Evolutionary conservation across 208 protist genomes (phyloP).

Genomic region (Leishmania tropica): DNA sequence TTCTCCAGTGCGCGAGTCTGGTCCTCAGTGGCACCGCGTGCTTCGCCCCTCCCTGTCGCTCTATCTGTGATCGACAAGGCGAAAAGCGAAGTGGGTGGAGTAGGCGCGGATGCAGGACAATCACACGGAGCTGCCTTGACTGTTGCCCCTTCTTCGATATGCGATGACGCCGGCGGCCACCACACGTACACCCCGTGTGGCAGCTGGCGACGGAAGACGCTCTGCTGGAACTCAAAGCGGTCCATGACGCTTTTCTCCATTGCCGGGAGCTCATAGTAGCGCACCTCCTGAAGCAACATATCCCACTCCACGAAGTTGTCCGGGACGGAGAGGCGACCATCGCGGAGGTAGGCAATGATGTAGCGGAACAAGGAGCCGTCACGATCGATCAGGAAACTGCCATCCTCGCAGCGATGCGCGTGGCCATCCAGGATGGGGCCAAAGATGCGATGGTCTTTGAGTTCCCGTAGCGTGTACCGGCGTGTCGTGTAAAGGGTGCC

Average conservation of each 20-base stretch:
- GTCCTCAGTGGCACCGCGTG: neutral
- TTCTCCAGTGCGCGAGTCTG: neutral
- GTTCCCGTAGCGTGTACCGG: slow-evolving; percentile 35
- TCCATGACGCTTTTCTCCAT: slow-evolving; percentile 43
- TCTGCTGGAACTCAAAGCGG: slow-evolving; percentile 67
- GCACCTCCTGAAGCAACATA: slow-evolving; percentile 55
- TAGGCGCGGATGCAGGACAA: neutral
- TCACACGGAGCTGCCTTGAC: neutral
- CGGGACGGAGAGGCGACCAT: slow-evolving; percentile 46
- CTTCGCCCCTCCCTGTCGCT: neutral
- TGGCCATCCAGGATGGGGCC: slow-evolving; percentile 55
- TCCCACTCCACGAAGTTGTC: slow-evolving; percentile 73
- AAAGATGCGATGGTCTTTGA: slow-evolving; percentile 50
- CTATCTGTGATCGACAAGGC: neutral
- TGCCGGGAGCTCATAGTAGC: slow-evolving; percentile 45
- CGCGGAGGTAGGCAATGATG: slow-evolving; percentile 65
- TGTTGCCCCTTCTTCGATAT: neutral
- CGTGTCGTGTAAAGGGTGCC: slow-evolving; percentile 56
- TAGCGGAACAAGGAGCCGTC: slow-evolving; percentile 68
- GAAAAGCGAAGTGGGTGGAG: neutral
- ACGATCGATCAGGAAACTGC: slow-evolving; percentile 67
- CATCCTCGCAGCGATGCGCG: slow-evolving; percentile 46
- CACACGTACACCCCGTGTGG: slow-evolving; percentile 67
- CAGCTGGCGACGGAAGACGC: slow-evolving; percentile 53
- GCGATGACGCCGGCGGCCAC: slow-evolving; percentile 31